Evolutionary conservation across 805 yeast species (phyloP), one percentile per base, ranked within the genome.

Genomic region (Starmerella powellii): DNA sequence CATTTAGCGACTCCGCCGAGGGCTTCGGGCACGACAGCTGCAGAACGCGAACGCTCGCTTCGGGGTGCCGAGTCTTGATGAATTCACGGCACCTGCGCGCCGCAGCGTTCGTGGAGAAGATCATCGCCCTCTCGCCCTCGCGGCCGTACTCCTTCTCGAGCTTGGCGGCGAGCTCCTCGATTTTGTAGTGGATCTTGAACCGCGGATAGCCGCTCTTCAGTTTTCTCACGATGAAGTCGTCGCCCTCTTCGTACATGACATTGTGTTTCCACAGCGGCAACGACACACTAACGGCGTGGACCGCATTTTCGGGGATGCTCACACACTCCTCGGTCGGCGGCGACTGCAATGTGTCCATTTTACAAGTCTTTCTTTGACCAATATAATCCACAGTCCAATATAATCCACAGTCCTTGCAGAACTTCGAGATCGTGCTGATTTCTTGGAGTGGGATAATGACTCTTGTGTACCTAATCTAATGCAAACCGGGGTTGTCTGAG

Each of bases 201-300:
- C 97, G 65, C 1, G 97, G 96, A 61, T 88, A 88, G 1, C 96
- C 97, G 4, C 87, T 74, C 38, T 68, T 68, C 86, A 88, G 81
- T 57, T 76, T 74, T 35, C 66, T 63, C 15, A 79, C 78, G 3
- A 86, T 84, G 80, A 85, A 77, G 17, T 72, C 77, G 54, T 82
- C 78, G 16, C 95, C 94, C 60, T 83, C 91, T 58, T 86, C 95
- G 56, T 91, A 91, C 3, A 85, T 95, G 1, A 91, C 81, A 3
- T 81, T 84, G 34, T 94, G 85, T 37, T 75, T 80, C 98, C 97
- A 91, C 0, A 95, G 82, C 6, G 98, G 98, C 27, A 88, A 68
- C 2, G 94, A 82, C 36, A 88, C 96, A 11, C 95, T 83, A 1
- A 88, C 95, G 0, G 96, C 95, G 61, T 91, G 97, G 2, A 80